Evolutionary conservation across 2,329 filamentous ascomycete species (phyloP), one percentile per base, ranked within the genome.

Genomic region (Venturia effusa): DNA sequence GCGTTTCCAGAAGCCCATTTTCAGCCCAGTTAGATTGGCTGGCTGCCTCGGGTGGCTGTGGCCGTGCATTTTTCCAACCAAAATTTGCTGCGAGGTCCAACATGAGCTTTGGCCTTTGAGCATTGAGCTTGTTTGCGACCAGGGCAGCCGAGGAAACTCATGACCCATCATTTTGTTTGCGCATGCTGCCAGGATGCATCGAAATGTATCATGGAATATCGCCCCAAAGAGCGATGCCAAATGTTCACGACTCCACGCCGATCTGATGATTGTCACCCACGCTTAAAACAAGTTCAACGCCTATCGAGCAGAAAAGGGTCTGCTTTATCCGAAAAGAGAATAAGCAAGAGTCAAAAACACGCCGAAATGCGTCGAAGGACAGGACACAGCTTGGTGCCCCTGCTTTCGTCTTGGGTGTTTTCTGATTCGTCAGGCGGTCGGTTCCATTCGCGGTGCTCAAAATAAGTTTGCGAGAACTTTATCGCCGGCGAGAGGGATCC

Each of bases 1-100:
- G 59, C n/a, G 59, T 43, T 60, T 60, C 59, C 37, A 60, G 59
- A 60, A 60, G 40, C 34, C 37, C 59, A 60, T 43, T 60, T 24
- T 4, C 34, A 60, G 59, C 59, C 24, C 40, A 40, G 24, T 41
- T 60, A 60, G 59, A 60, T 60, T 60, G 59, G 34, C 37, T 40
- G n/a, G 13, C 13, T n/a, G 57, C 59, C 59, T 41, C 59, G 59
- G 59, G 34, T 60, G 37, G 37, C 11, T 60, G n/a, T 13, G 17
- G 27, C 59, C 59, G 59, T 43, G 59, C 59, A 24, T 34, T 11
- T 57, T 19, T 15, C 22, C 22, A 15, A 40, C 37, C 24, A 39
- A 32, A 43, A 30, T 40, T 40, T 10, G 59, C 32, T 40, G 55
- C 32, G 32, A 15, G 32, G 19, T 37, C 19, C 32, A 40, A 59